Evolutionary conservation across 2,329 filamentous ascomycete species (phyloP).

Genomic region (Botrytis hyacinthi): DNA sequence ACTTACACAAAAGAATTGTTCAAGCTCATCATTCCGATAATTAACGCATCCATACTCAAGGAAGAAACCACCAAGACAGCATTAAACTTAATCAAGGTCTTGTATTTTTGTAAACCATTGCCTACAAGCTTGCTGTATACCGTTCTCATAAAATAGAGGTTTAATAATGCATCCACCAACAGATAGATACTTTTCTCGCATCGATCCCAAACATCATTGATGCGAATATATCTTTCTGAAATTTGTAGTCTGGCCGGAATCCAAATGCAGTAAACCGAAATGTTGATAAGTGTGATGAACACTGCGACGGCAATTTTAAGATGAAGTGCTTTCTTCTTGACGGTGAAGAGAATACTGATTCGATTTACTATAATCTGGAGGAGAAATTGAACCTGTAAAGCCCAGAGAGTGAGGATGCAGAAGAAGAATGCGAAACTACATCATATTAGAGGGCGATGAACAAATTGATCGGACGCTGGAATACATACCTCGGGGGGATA

Average conservation of each 20-base stretch:
- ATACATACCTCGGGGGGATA: slow-evolving; percentile 1
- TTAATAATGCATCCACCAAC: slow-evolving; percentile 50
- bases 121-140: slow-evolving; percentile 42
- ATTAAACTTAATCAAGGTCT: slow-evolving; percentile 43
- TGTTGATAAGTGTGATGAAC: slow-evolving; percentile 50
- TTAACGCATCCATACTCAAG: slow-evolving; percentile 43
- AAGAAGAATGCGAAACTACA: slow-evolving; percentile 13
- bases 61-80: slow-evolving; percentile 43
- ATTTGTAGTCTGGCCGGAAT: slow-evolving; percentile 50
- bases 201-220: slow-evolving; percentile 54
- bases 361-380: slow-evolving; percentile 57
- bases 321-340: slow-evolving; percentile 40
- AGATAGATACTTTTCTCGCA: slow-evolving; percentile 52
- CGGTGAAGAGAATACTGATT: slow-evolving; percentile 48
- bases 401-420: slow-evolving; percentile 25
- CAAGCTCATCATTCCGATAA: slow-evolving; percentile 44
- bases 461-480: too few relatives aligned
- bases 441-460: background rate
- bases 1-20: slow-evolving; percentile 39
- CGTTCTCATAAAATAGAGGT: slow-evolving; percentile 50
- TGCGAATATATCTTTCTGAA: slow-evolving; percentile 42
- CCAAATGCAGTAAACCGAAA: slow-evolving; percentile 54
- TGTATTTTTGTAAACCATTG: slow-evolving; percentile 41
- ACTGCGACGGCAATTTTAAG: slow-evolving; percentile 43
- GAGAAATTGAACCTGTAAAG: slow-evolving; percentile 46